Evolutionary conservation across 495 filamentous ascomycete genomes (phyloP).

Genomic region (Penicillium macrosclerotiorum): DNA sequence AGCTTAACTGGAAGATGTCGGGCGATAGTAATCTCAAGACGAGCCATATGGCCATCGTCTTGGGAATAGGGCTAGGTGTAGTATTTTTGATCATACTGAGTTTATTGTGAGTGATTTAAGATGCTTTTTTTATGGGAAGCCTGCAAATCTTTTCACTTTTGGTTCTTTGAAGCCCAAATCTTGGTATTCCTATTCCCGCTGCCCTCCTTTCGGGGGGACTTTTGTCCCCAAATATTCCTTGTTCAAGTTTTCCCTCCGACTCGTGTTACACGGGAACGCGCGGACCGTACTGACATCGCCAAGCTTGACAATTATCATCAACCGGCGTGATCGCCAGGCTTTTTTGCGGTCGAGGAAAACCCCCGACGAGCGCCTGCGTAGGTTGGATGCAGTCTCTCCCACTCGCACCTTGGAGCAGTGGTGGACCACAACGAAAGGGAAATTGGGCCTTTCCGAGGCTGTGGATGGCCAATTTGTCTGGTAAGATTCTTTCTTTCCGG

Average conservation of each 20-base stretch:
- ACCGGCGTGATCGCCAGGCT: constrained; percentile 33
- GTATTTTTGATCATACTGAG: constrained; percentile 36
- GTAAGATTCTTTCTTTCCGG: constrained; percentile 17
- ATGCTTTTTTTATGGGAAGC: no score
- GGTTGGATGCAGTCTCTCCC: constrained; percentile 40
- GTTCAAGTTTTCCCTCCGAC: no score
- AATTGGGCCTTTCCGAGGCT: constrained; percentile 33
- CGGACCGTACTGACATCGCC: not conserved
- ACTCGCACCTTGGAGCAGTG: constrained; percentile 43
- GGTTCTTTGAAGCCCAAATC: no score
- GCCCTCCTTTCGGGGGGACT: no score
- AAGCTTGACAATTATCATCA: constrained; percentile 40
- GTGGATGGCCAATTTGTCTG: constrained; percentile 44
- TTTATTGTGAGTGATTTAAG: constrained; percentile 30
- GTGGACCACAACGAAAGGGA: constrained; percentile 39
- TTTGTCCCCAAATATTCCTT: no score
- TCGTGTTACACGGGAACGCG: constrained; percentile 2
- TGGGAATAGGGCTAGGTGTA: constrained; percentile 40
- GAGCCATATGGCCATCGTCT: constrained; percentile 37
- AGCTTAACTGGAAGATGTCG: constrained; percentile 9
- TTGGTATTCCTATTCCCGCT: no score
- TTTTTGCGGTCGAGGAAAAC: constrained; percentile 24
- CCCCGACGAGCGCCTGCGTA: constrained; percentile 35
- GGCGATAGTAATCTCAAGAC: constrained; percentile 22
- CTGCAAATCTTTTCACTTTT: no score